Evolutionary conservation across 345 rosid genomes (phyloP), one percentile per base, ranked within the genome.

Genomic region (Rhizophora mangle): DNA sequence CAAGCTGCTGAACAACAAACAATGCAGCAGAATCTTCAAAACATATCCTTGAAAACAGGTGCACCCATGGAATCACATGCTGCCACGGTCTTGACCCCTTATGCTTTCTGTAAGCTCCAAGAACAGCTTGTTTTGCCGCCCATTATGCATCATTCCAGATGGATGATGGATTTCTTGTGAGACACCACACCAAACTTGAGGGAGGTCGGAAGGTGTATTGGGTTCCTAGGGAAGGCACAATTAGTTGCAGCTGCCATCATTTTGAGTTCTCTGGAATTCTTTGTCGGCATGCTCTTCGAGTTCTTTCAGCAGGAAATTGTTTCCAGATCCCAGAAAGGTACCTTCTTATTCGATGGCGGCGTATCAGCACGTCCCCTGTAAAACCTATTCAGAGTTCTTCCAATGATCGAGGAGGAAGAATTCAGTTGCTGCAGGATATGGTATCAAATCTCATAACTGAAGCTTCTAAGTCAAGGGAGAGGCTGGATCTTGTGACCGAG

Each of bases 1-100:
- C 98, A 91, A 78, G 89, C 93, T 8, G 93, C 91, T 34, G 98
- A 94, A 81, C 98, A 91, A 79, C 97, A 91, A 73, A 89, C 90
- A 32, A 94, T 94, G 98, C 98, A 91, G 79, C 96, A 88, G 77
- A 94, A 91, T 78, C 88, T 94, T 56, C 97, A 91, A 74, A 94
- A 94, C 68, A 89, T 91, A 67, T 81, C 84, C 83, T 80, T 91
- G 55, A 91, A 94, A 75, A 91, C 98, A 0, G 98, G 98, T 0
- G 96, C 96, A 6, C 97, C 98, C 6, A 94, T 94, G 98, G 96
- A 94, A 80, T 86, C 96, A 24, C 92, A 94, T 70, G 96, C 97
- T 6, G 96, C 95, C 37, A 67, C 90, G 3, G 78, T 94, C 68
- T 91, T 94, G 72, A 91, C 98, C 37, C 97, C 98, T 16, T 89